phyloP scores from a whole-genome alignment of 495 filamentous ascomycete genomes.

The Xylaria curta region DNA sequence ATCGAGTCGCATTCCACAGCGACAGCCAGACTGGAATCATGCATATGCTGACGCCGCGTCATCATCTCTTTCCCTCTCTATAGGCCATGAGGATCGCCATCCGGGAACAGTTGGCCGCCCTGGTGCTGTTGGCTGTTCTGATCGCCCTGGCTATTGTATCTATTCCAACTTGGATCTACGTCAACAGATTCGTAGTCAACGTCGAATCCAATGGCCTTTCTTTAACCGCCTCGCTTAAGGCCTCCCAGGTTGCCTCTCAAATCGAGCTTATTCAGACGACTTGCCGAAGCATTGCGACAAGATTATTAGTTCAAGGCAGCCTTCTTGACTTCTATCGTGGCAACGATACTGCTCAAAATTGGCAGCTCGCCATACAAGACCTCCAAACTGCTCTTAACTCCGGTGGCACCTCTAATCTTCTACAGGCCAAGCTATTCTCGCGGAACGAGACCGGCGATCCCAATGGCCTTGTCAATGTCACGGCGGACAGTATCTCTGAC shows the following conservation, averaged over 20 bases:
- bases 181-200: conserved; percentile 72
- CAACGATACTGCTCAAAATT: conserved; percentile 60
- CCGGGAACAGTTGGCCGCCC: conserved; percentile 77
- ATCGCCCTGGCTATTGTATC: conserved; percentile 64
- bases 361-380: conserved; percentile 61
- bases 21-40: conserved; percentile 15
- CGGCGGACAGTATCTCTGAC: conserved; percentile 49
- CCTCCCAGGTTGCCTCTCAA: conserved; percentile 77
- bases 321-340: conserved; percentile 65
- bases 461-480: conserved; percentile 65
- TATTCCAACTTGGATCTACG: conserved; percentile 69
- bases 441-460: conserved; percentile 62
- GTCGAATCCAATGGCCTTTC: conserved; percentile 66
- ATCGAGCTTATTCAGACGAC: conserved; percentile 75
- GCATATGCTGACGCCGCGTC: conserved; percentile 34
- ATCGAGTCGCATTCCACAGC: conserved; percentile 21
- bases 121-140: conserved; percentile 73
- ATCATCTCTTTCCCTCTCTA: conserved; percentile 35
- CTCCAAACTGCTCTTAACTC: conserved; percentile 65
- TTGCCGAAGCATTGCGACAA: conserved; percentile 68
- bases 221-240: conserved; percentile 84
- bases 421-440: conserved; percentile 73
- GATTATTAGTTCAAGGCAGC: conserved; percentile 69
- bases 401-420: conserved; percentile 58
- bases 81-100: conserved; percentile 80